Evolutionary conservation across 2,329 filamentous ascomycete species (phyloP).

Genomic region (Diaporthe citriasiana): DNA sequence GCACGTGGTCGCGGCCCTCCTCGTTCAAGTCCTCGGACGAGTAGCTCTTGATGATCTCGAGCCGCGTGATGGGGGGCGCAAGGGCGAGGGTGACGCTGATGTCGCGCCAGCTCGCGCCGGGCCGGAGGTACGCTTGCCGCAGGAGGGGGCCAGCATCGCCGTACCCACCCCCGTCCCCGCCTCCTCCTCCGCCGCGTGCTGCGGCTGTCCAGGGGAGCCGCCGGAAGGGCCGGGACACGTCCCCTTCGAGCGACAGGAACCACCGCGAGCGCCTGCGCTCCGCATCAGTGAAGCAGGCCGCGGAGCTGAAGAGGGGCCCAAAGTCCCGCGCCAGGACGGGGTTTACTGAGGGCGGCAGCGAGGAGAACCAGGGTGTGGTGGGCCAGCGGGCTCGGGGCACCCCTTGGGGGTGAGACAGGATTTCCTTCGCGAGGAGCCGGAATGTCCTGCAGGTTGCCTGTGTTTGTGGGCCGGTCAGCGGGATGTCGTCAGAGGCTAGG

Average conservation of each 20-base stretch:
- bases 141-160: background rate
- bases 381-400: background rate
- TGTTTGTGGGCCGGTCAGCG: background rate
- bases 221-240: slow-evolving; percentile 16
- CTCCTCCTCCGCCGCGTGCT: background rate
- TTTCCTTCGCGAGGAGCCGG: background rate
- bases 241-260: slow-evolving; percentile 27
- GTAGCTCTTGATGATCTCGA: slow-evolving; percentile 33
- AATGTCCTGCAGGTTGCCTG: slow-evolving; percentile 11
- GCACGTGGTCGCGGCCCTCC: slow-evolving; percentile 14
- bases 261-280: background rate
- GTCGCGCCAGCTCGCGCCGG: slow-evolving; percentile 23
- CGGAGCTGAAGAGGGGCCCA: background rate
- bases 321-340: slow-evolving; percentile 1
- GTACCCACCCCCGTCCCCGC: too few relatives aligned
- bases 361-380: too few relatives aligned
- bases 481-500: background rate
- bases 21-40: slow-evolving; percentile 11
- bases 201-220: slow-evolving; percentile 16
- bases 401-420: background rate
- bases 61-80: slow-evolving; percentile 13
- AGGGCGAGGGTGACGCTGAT: slow-evolving; percentile 17
- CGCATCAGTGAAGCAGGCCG: background rate
- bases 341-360: background rate
- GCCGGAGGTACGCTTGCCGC: slow-evolving; percentile 1